Conservation (phyloP, 2,329 filamentous ascomycete genomes). For the Aplosporella prunicola region DNA sequence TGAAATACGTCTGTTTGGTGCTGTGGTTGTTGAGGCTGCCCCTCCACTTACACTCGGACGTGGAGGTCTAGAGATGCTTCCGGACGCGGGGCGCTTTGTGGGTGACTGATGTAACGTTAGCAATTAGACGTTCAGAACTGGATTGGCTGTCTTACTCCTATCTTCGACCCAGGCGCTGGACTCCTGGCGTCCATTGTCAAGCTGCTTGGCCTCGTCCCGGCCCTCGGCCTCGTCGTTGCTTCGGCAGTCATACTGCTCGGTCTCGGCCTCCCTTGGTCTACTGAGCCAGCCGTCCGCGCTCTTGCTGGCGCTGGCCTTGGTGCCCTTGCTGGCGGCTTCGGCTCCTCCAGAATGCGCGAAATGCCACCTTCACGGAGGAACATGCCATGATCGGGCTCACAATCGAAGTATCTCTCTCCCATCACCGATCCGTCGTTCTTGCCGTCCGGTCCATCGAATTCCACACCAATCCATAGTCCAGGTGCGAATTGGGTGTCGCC, state of each 20-base stretch:
- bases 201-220: slow-evolving; percentile 8
- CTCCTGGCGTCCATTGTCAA: slow-evolving; percentile 19
- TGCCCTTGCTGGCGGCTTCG: slow-evolving; percentile 29
- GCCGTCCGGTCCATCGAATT: slow-evolving; percentile 69
- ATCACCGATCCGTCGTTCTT: slow-evolving; percentile 94
- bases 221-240: slow-evolving; percentile 14
- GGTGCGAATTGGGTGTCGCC: slow-evolving; percentile 70
- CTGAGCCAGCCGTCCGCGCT: slow-evolving; percentile 19
- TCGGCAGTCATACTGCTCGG: slow-evolving; percentile 7
- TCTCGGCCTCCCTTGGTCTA: slow-evolving; percentile 8
- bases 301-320: slow-evolving; percentile 8
- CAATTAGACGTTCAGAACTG: not conserved
- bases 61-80: slow-evolving; percentile 11
- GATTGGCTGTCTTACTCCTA: slow-evolving; percentile 4
- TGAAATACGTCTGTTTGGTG: slow-evolving; percentile 7
- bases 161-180: slow-evolving; percentile 3
- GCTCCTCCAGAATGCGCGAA: slow-evolving; percentile 35
- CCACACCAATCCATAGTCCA: slow-evolving; percentile 83
- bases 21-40: too few species aligned
- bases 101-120: slow-evolving; percentile 7
- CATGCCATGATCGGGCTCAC: slow-evolving; percentile 62
- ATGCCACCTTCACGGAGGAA: slow-evolving; percentile 71
- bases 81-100: slow-evolving; percentile 9
- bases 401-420: slow-evolving; percentile 82
- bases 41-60: slow-evolving; percentile 9